These are phyloP conservation scores for Pseudogymnoascus sp. DNA, from an alignment of 2,329 filamentous ascomycete species.

Conservation along the genomic window DNA sequence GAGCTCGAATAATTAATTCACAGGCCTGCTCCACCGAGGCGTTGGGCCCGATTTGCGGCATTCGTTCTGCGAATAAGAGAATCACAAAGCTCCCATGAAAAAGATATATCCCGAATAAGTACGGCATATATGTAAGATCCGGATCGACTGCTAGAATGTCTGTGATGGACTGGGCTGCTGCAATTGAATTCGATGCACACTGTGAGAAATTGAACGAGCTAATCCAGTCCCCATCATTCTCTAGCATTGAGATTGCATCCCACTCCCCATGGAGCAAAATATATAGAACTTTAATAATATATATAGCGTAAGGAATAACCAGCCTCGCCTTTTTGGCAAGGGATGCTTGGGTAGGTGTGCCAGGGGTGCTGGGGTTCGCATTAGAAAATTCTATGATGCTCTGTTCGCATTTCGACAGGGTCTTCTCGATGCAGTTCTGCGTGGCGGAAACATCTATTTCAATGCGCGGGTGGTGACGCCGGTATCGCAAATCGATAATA, in stretches of 20 bases:
- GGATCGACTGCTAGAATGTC: constrained; percentile 43
- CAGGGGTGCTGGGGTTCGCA: constrained; percentile 9
- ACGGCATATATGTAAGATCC: constrained; percentile 47
- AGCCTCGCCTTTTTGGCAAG: constrained; percentile 25
- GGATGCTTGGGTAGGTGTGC: constrained; percentile 8
- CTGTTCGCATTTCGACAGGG: background rate
- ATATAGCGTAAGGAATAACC: constrained; percentile 33
- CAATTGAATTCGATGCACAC: constrained; percentile 43
- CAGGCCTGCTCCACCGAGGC: constrained; percentile 43
- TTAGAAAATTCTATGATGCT: background rate
- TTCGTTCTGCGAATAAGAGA: constrained; percentile 43
- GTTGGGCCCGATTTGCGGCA: constrained; percentile 40
- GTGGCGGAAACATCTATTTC: constrained; percentile 20
- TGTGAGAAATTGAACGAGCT: constrained; percentile 40
- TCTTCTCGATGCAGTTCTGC: background rate
- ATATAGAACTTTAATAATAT: constrained; percentile 43
- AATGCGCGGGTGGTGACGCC: constrained; percentile 39
- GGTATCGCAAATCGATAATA: constrained; percentile 43
- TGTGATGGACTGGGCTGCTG: constrained; percentile 41
- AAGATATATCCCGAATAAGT: constrained; percentile 47
- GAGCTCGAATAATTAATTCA: constrained; percentile 45
- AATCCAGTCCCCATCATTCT: constrained; percentile 45
- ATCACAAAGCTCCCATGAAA: constrained; percentile 46
- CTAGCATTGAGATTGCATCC: constrained; percentile 38
- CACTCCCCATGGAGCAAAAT: constrained; percentile 45